These are phyloP conservation scores for Drechslera avenae DNA, from an alignment of 2,329 filamentous ascomycete species.

Conservation along the genomic window DNA sequence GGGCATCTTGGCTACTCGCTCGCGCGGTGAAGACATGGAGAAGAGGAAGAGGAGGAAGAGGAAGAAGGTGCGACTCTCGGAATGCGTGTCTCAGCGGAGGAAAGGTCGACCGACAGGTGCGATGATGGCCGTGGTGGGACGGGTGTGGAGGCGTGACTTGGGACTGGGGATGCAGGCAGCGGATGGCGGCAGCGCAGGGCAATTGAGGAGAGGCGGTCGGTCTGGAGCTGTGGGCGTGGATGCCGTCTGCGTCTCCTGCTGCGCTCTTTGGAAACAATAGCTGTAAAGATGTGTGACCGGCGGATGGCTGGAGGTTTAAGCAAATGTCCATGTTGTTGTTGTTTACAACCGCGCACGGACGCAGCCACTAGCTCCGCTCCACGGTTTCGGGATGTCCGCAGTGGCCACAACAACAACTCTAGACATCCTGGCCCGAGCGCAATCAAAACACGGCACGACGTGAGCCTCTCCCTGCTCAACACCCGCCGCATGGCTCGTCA, in stretches of 20 bases:
- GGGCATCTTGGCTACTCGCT: conserved; percentile 37
- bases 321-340: conserved; percentile 35
- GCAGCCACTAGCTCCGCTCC: conserved; percentile 22
- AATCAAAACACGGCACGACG: conserved; percentile 19
- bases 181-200: conserved; percentile 20
- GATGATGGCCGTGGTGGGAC: conserved; percentile 11
- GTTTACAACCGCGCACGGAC: conserved; percentile 22
- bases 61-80: conserved; percentile 22
- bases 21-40: conserved; percentile 37
- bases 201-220: conserved; percentile 14
- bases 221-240: conserved; percentile 25
- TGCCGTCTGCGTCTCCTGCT: conserved; percentile 26
- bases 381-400: conserved; percentile 32
- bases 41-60: no score
- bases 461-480: conserved; percentile 12
- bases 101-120: conserved; percentile 16
- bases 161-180: conserved; percentile 26
- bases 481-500: conserved; percentile 9
- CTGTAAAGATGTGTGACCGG: conserved; percentile 45
- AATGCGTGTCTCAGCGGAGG: conserved; percentile 11
- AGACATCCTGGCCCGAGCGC: conserved; percentile 27
- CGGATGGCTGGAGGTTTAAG: conserved; percentile 36
- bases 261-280: conserved; percentile 38
- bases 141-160: conserved; percentile 12
- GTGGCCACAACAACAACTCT: conserved; percentile 33